Evolutionary conservation across 2,329 filamentous ascomycete genomes (phyloP).

Genomic region (Lecanicillium sp.): DNA sequence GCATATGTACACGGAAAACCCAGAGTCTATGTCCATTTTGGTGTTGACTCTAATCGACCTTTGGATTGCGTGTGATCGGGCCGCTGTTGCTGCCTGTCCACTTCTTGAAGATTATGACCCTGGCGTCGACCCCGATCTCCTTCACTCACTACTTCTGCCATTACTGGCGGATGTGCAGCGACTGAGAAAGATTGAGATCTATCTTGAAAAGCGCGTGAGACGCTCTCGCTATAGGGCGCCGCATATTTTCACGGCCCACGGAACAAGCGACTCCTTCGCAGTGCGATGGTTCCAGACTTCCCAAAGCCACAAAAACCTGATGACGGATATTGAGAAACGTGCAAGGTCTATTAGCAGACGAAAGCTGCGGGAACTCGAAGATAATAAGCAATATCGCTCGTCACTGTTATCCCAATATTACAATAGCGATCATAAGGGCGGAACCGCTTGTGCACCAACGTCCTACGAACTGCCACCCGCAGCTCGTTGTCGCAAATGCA

Average conservation of each 20-base stretch:
- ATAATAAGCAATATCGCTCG: neutral
- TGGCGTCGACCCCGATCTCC: neutral
- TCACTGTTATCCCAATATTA: neutral
- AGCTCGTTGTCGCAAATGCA: conserved; percentile 31
- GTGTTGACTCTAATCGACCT: neutral
- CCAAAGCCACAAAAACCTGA: conserved; percentile 28
- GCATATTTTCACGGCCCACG: neutral
- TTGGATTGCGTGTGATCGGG: neutral
- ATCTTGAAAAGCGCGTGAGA: neutral
- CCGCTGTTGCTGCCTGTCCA: neutral
- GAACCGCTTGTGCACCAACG: too few species aligned
- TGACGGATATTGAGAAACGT: conserved; percentile 27
- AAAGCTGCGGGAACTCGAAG: neutral
- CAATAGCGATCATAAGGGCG: conserved; percentile 7
- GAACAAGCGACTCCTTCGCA: neutral
- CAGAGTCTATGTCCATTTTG: neutral
- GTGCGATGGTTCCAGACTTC: conserved; percentile 5
- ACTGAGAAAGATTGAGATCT: neutral
- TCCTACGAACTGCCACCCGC: neutral
- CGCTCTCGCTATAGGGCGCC: neutral
- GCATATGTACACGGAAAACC: neutral
- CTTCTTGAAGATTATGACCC: neutral
- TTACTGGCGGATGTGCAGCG: neutral
- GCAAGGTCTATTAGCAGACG: conserved; percentile 24
- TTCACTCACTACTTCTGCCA: neutral